Percentiles rank a stretch among this genome's conserved stretches.
These are phyloP conservation scores for Myxozyma vanderwaltii DNA, from an alignment of 805 yeast species.

Conservation along the genomic window DNA sequence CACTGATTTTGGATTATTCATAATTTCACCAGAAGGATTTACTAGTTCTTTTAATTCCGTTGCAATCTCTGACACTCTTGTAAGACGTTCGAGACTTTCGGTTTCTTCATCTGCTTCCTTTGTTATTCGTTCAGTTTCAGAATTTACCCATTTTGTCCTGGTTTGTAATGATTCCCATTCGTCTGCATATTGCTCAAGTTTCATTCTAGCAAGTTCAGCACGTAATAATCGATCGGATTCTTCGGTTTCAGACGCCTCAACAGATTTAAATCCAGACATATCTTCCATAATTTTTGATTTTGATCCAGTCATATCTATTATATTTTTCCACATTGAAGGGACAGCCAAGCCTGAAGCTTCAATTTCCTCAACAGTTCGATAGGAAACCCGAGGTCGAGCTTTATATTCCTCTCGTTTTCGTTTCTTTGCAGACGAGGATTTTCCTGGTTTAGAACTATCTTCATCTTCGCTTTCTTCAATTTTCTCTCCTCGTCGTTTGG, in stretches of 20 bases:
- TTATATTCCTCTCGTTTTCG: conserved; percentile 12
- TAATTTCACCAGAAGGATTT: not conserved
- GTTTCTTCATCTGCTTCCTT: conserved; percentile 22
- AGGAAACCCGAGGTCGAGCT: conserved; percentile 32
- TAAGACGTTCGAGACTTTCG: conserved; percentile 24
- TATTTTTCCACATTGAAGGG: conserved; percentile 35
- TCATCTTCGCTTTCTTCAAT: conserved; percentile 31
- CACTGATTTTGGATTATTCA: conserved; percentile 14
- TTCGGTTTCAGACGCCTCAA: not conserved
- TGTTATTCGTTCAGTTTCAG: conserved; percentile 19
- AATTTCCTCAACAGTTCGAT: conserved; percentile 39
- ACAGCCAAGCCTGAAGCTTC: conserved; percentile 39
- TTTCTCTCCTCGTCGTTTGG: conserved; percentile 31
- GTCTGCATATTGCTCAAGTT: conserved; percentile 30
- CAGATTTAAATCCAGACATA: conserved; percentile 14
- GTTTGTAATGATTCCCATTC: conserved; percentile 34
- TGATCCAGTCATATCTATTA: conserved; percentile 37
- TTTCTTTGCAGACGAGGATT: conserved; percentile 32
- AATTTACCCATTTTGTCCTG: conserved; percentile 17
- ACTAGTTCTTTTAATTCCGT: not conserved
- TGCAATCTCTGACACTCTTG: conserved; percentile 12
- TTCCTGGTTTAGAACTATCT: conserved; percentile 7
- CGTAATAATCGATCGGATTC: conserved; percentile 11
- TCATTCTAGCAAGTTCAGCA: conserved; percentile 29
- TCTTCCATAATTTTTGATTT: conserved; percentile 30